Evolutionary conservation across 345 rosid genomes (phyloP).

Genomic region (Brassica napus): DNA sequence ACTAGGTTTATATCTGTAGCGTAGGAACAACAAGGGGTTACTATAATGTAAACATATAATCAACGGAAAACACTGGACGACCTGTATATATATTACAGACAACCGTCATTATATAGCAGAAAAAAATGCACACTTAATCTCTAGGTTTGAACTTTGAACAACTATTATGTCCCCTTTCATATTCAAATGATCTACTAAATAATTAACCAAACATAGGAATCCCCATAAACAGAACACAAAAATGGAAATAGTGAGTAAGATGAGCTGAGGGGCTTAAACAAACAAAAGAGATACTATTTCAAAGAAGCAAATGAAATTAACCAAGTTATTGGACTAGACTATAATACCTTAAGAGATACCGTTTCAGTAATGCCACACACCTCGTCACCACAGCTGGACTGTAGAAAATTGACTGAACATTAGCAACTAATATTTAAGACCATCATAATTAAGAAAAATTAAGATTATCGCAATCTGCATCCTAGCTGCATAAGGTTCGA

Average conservation of each 20-base stretch:
- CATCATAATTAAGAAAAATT: slow-evolving; percentile 2
- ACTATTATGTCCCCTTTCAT: background rate
- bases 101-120: background rate
- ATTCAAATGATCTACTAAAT: slow-evolving; percentile 23
- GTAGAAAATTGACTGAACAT: slow-evolving; percentile 45
- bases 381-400: slow-evolving; percentile 97
- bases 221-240: slow-evolving; percentile 1
- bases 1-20: slow-evolving; percentile 86
- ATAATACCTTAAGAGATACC: slow-evolving; percentile 76
- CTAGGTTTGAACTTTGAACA: background rate
- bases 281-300: slow-evolving; percentile 18
- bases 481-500: slow-evolving; percentile 18
- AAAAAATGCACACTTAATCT: background rate
- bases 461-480: slow-evolving; percentile 5
- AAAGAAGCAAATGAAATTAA: slow-evolving; percentile 22
- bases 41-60: slow-evolving; percentile 17
- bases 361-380: slow-evolving; percentile 90
- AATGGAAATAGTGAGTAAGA: background rate
- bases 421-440: slow-evolving; percentile 26
- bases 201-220: slow-evolving; percentile 4
- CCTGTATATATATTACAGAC: background rate
- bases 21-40: slow-evolving; percentile 26
- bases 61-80: slow-evolving; percentile 10
- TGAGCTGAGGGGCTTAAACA: slow-evolving; percentile 15
- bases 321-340: slow-evolving; percentile 26